These are phyloP conservation scores for Sordariomycetes sp. DNA, from an alignment of 2,329 filamentous ascomycete species.

Conservation along the genomic window DNA sequence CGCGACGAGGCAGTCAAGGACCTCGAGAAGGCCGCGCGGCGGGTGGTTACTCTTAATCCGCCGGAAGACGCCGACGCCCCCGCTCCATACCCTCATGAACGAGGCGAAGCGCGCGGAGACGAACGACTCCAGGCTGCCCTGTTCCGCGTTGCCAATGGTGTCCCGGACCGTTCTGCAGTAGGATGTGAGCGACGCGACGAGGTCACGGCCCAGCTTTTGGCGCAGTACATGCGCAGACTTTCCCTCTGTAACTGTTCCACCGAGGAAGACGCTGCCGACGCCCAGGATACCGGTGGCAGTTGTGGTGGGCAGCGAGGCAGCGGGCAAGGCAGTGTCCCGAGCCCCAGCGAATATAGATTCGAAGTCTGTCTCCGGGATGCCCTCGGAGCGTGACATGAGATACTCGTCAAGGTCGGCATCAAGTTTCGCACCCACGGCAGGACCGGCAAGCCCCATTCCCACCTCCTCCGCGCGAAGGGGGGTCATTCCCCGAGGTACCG, in stretches of 20 bases:
- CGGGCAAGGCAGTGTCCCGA: background rate
- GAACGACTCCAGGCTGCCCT: background rate
- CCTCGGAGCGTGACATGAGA: background rate
- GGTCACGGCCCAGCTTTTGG: slow-evolving; percentile 5
- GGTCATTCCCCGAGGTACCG: background rate
- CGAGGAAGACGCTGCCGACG: background rate
- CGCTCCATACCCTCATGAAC: slow-evolving; percentile 6
- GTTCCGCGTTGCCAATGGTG: background rate
- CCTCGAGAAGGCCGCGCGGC: slow-evolving; percentile 5
- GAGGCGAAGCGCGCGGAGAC: slow-evolving; percentile 2
- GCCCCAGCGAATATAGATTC: background rate
- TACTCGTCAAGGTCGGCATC: background rate
- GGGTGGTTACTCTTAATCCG: slow-evolving; percentile 8
- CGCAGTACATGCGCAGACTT: slow-evolving; percentile 1
- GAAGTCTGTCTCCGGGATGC: background rate
- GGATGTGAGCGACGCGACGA: slow-evolving; percentile 6
- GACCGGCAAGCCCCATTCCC: background rate
- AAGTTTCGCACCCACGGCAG: background rate
- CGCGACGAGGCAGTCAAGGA: slow-evolving; percentile 8
- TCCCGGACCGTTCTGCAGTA: slow-evolving; percentile 6
- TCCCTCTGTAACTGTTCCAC: background rate
- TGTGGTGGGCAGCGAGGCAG: background rate
- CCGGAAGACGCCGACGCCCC: slow-evolving; percentile 7
- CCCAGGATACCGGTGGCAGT: background rate
- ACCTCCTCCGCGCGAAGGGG: background rate